Conservation (phyloP, 2,329 filamentous ascomycete genomes). For the Botrytis tulipae region DNA sequence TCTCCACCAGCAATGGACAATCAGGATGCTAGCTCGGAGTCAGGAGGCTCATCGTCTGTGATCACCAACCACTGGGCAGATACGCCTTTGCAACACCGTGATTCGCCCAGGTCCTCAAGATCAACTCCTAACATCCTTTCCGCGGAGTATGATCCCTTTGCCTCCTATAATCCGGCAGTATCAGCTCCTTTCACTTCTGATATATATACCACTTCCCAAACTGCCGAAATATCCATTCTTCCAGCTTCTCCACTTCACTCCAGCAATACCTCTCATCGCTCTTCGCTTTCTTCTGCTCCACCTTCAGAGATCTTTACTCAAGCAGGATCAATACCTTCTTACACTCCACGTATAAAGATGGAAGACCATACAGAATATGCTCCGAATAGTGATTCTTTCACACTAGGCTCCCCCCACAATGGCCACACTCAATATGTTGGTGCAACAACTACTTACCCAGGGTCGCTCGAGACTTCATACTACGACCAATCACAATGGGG, state of each 20-base stretch:
- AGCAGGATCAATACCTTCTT: constrained; percentile 35
- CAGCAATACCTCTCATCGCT: constrained; percentile 37
- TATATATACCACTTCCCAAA: constrained; percentile 44
- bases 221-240: constrained; percentile 38
- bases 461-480: constrained; percentile 33
- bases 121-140: constrained; percentile 46
- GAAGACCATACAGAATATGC: constrained; percentile 37
- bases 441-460: constrained; percentile 32
- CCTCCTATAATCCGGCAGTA: constrained; percentile 46
- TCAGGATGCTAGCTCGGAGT: constrained; percentile 24
- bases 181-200: constrained; percentile 47
- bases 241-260: constrained; percentile 37
- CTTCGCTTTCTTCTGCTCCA: constrained; percentile 39
- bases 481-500: constrained; percentile 33
- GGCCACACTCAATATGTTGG: constrained; percentile 30
- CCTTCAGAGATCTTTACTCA: constrained; percentile 37
- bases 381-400: constrained; percentile 29
- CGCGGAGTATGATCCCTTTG: constrained; percentile 52
- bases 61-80: constrained; percentile 35
- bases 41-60: constrained; percentile 28
- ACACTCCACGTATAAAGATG: constrained; percentile 38
- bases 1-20: constrained; percentile 29
- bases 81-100: constrained; percentile 30
- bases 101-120: constrained; percentile 32
- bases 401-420: constrained; percentile 34